phyloP scores from a whole-genome alignment of 345 rosid genomes.

The Salix caprea region DNA sequence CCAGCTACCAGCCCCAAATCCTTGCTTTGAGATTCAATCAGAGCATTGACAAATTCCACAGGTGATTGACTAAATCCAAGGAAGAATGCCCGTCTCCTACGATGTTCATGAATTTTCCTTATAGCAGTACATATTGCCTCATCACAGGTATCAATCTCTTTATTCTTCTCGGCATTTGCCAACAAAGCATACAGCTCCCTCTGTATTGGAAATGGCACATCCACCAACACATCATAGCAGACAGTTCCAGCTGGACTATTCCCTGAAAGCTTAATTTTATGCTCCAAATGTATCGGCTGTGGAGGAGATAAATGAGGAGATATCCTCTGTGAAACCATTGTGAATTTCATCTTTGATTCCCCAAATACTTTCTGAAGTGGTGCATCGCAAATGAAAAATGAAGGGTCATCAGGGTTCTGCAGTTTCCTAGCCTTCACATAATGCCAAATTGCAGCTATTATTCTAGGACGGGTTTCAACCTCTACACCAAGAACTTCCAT shows the following conservation, averaged over 20 bases:
- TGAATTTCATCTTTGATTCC: constrained; percentile 77
- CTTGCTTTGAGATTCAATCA: constrained; percentile 89
- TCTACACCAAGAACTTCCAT: constrained; percentile 95
- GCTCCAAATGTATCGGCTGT: constrained; percentile 90
- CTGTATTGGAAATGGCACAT: constrained; percentile 89
- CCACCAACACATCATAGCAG: constrained; percentile 94
- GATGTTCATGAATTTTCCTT: constrained; percentile 91
- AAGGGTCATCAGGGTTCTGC: constrained; percentile 87
- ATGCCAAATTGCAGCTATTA: constrained; percentile 98
- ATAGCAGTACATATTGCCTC: constrained; percentile 90
- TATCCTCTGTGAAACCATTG: constrained; percentile 86
- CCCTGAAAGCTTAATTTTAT: constrained; percentile 86
- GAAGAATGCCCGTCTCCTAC: constrained; percentile 86
- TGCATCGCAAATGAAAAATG: constrained; percentile 73
- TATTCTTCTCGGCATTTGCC: constrained; percentile 93
- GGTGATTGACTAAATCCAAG: constrained; percentile 98
- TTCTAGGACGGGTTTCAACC: constrained; percentile 92
- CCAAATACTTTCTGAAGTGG: constrained; percentile 91
- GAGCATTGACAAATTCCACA: constrained; percentile 82
- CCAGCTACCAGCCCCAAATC: constrained; percentile 88
- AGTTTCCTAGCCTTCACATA: constrained; percentile 95
- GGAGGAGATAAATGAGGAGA: constrained; percentile 75
- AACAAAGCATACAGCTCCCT: constrained; percentile 74
- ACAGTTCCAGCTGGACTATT: constrained; percentile 71
- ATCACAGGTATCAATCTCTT: constrained; percentile 93